Conservation (phyloP, 2,329 filamentous ascomycete genomes). For the Cryphonectria naterciae region DNA sequence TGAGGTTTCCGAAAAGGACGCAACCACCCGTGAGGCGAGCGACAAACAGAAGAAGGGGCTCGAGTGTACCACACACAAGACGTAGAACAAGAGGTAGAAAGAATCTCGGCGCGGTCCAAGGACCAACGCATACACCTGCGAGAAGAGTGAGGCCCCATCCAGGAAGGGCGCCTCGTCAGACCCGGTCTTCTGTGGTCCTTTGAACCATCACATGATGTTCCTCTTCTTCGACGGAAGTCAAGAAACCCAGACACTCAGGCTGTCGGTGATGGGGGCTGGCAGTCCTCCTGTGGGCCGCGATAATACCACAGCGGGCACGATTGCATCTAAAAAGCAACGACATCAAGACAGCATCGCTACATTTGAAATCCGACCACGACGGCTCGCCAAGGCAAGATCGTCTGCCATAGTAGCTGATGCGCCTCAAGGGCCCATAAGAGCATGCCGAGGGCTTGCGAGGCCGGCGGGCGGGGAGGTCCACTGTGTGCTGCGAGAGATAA, state of each 20-base stretch:
- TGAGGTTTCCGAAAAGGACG: not conserved
- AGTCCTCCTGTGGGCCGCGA: not conserved
- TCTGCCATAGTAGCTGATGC: not conserved
- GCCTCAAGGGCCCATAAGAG: not conserved
- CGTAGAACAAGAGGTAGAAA: not conserved
- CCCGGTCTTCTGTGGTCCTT: not conserved
- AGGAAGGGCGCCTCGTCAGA: not conserved
- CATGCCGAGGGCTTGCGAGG: slow-evolving; percentile 8
- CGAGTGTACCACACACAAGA: not conserved
- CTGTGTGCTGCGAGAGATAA: not conserved
- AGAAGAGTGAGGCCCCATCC: not conserved
- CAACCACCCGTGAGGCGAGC: not conserved
- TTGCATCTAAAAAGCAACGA: not conserved
- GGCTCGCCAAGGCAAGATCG: not conserved
- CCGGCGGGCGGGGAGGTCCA: not conserved
- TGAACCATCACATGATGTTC: not conserved
- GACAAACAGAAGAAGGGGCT: not conserved
- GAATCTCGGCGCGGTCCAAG: not conserved
- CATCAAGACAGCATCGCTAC: slow-evolving; percentile 7
- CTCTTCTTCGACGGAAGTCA: not conserved
- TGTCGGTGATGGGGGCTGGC: slow-evolving; percentile 1
- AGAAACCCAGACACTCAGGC: no score
- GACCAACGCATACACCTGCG: not conserved
- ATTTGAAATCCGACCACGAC: slow-evolving; percentile 10
- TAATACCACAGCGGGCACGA: not conserved